Conservation (phyloP, 768 basidiomycete species). For the Rubroboletus satanas region DNA sequence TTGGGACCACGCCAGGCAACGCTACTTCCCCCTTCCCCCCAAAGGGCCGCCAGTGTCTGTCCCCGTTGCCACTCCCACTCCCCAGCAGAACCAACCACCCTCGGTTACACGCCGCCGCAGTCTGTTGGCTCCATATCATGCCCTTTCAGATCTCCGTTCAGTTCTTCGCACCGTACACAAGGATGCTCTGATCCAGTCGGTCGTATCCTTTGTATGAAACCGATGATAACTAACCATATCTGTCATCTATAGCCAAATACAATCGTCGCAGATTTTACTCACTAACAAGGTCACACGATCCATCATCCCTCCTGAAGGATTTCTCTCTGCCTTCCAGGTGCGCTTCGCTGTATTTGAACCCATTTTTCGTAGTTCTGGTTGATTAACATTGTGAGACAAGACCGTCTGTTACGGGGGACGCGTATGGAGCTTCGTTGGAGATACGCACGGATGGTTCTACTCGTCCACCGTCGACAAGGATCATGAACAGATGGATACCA, state of each 20-base stretch:
- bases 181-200: constrained; percentile 28
- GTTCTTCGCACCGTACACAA: constrained; percentile 16
- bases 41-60: neutral
- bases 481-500: neutral
- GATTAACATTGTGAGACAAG: constrained; percentile 21
- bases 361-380: neutral
- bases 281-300: constrained; percentile 34
- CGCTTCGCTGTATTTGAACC: constrained; percentile 8
- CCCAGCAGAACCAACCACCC: neutral
- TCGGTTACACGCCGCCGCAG: neutral
- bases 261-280: constrained; percentile 36
- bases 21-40: constrained; percentile 49
- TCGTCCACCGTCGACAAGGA: constrained; percentile 22
- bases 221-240: neutral
- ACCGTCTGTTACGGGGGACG: constrained; percentile 32
- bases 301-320: constrained; percentile 26
- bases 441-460: constrained; percentile 51
- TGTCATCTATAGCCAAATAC: constrained; percentile 35
- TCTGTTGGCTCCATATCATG: neutral
- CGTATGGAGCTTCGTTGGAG: constrained; percentile 44
- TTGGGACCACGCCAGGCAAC: constrained; percentile 47
- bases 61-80: neutral
- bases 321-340: constrained; percentile 48
- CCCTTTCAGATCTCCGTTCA: constrained; percentile 17
- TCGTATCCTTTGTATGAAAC: neutral